These are phyloP conservation scores for Penicillium occitanis DNA, from an alignment of 2,329 filamentous ascomycete species.

Conservation along the genomic window DNA sequence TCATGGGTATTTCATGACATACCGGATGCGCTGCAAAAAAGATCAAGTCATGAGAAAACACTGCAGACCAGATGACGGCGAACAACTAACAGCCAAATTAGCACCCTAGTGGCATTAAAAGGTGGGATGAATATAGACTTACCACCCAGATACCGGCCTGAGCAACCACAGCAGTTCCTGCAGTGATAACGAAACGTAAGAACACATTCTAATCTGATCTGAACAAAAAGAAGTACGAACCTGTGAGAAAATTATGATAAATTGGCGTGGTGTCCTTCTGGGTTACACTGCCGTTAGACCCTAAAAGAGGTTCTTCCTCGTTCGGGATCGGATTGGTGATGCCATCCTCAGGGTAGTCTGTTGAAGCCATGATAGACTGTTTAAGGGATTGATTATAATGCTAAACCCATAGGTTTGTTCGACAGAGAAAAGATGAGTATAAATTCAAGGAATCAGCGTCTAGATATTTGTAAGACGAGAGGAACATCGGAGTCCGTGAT, in stretches of 20 bases:
- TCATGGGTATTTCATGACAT: constrained; percentile 44
- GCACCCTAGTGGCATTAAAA: neutral
- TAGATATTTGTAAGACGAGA: constrained; percentile 6
- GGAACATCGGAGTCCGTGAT: neutral
- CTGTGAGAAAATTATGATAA: constrained; percentile 69
- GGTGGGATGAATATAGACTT: constrained; percentile 28
- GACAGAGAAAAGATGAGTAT: neutral
- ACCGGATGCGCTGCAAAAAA: constrained; percentile 90
- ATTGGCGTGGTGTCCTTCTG: constrained; percentile 56
- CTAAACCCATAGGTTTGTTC: neutral
- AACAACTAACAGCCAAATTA: constrained; percentile 53
- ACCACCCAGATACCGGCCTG: constrained; percentile 75
- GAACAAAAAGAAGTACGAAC: constrained; percentile 49
- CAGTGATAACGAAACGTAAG: constrained; percentile 13
- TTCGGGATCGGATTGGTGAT: neutral
- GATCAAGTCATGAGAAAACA: constrained; percentile 69
- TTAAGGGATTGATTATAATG: neutral
- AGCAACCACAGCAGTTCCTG: constrained; percentile 78
- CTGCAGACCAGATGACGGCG: constrained; percentile 72
- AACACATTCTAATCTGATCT: neutral
- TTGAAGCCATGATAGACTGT: constrained; percentile 9
- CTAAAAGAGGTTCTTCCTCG: constrained; percentile 71
- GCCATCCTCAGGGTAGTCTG: constrained; percentile 1
- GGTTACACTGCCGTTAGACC: constrained; percentile 68
- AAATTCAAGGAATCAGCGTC: neutral